These are phyloP conservation scores for Chlamydomonas sp. DNA, from an alignment of 139 green algal genomes.

Conservation along the genomic window DNA sequence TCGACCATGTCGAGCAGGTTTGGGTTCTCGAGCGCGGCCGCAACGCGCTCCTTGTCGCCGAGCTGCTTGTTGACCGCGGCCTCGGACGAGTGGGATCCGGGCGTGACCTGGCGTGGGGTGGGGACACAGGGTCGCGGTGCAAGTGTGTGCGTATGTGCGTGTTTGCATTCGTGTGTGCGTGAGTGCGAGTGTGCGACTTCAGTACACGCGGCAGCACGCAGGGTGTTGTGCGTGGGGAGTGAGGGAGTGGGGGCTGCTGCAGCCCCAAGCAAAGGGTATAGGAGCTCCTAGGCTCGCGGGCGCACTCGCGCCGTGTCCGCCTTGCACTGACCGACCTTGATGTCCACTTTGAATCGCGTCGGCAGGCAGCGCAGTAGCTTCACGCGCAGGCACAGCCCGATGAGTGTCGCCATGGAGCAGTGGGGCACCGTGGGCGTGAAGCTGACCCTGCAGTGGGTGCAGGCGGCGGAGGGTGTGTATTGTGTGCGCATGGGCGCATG, in stretches of 20 bases:
- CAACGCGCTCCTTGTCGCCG: slow-evolving; percentile 95
- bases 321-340: too few species aligned
- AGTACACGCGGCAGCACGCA: too few species aligned
- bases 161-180: too few species aligned
- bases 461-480: background rate
- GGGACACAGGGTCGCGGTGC: too few species aligned
- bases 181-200: too few species aligned
- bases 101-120: slow-evolving; percentile 36
- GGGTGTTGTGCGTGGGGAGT: too few species aligned
- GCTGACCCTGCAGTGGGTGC: slow-evolving; percentile 3
- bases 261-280: too few species aligned
- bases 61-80: slow-evolving; percentile 97
- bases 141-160: too few species aligned
- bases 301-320: too few species aligned
- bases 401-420: slow-evolving; percentile 98
- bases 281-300: too few species aligned
- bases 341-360: slow-evolving; percentile 84
- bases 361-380: slow-evolving; percentile 83
- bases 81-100: slow-evolving; percentile 79
- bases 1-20: slow-evolving; percentile 89
- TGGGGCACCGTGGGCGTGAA: slow-evolving; percentile 64
- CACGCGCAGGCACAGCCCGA: slow-evolving; percentile 90
- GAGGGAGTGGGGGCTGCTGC: background rate
- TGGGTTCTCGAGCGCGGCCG: slow-evolving; percentile 94
- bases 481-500: too few species aligned